Base-by-base conservation (phyloP, 2,329 filamentous ascomycete species). In the Orbilia ellipsospora region DNA sequence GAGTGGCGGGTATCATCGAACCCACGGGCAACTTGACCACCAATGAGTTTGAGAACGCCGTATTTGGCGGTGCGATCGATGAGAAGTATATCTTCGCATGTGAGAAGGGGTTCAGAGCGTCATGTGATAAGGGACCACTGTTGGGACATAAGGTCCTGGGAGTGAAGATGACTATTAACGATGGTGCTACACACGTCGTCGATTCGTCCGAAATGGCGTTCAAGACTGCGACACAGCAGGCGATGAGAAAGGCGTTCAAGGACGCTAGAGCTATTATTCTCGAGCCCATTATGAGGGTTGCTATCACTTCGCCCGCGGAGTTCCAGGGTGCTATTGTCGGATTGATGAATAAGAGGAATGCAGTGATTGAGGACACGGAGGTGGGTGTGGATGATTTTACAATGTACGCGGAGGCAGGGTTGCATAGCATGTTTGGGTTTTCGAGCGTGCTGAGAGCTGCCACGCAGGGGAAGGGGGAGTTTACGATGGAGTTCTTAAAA, bases 391-490 rank as follows among this genome's bases (percentile, higher is more conserved):
- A 99, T 81, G 95, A 99, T 81, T 98, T 99, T 81, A 96, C 92
- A 4, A 87, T 98, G 72, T 89, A 90, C 67, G 94, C 93, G 26
- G 95, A 98, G 84, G 97, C 93, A 85, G 94, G 90, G 82, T 84
- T 99, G 82, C 97, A 98, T 83, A 89, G 90, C 82, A 99, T 99
- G 95, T 99, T 99, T 82, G 95, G 95, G 77, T 98, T 99, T 85
- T 94, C 90, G 80, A 92, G 90, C 50, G 92, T 97, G 83, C 84
- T 99, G 79, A 88, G 95, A 80, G 95, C 95, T 13, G 92, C 94
- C 20, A 98, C 94, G 1, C 95, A 99, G 85, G 95, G 95, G 77
- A 99, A 99, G 87, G 95, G 95, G 80, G 95, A 99, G 85, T 99
- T 97, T 82, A 91, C 88, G 80, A 98, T 99, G 95, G 95, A 99